Conservation (phyloP, 345 rosid genomes). For the Eucalyptus tenuipes region DNA sequence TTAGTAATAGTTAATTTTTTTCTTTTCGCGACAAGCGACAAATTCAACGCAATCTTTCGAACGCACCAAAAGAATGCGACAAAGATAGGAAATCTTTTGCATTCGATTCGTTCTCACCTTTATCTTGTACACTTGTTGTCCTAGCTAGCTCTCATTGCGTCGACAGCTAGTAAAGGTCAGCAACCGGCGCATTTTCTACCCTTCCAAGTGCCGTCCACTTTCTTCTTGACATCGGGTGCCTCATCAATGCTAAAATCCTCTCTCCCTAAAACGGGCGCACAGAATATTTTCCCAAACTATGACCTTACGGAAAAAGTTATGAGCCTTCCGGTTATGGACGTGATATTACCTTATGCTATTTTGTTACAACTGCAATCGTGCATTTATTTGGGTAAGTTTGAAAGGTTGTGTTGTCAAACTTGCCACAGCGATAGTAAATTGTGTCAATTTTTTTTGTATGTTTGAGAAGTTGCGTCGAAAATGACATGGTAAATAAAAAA, state of each 20-base stretch:
- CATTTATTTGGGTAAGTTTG: not conserved
- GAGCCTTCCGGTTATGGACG: not conserved
- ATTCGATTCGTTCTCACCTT: not conserved
- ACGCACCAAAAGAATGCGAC: not conserved
- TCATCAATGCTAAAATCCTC: not conserved
- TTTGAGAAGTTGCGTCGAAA: not conserved
- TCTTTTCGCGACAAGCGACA: not conserved
- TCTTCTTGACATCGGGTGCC: not conserved
- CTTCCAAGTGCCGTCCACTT: not conserved
- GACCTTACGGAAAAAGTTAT: not conserved
- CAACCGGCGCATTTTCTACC: too few species aligned
- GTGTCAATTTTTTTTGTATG: not conserved
- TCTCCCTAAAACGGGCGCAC: not conserved
- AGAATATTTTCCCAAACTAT: not conserved
- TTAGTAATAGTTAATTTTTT: too few species aligned
- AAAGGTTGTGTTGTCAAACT: fast-evolving
- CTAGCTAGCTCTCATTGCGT: not conserved
- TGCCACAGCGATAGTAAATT: not conserved
- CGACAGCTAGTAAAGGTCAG: too few species aligned
- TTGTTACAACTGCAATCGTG: not conserved
- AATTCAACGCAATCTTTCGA: not conserved
- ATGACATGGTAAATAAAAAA: not conserved
- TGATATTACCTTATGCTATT: not conserved
- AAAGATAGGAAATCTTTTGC: not conserved
- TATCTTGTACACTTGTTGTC: not conserved